phyloP scores from a whole-genome alignment of 192 early-diverging fungal genomes.

The Coemansia sp. region DNA sequence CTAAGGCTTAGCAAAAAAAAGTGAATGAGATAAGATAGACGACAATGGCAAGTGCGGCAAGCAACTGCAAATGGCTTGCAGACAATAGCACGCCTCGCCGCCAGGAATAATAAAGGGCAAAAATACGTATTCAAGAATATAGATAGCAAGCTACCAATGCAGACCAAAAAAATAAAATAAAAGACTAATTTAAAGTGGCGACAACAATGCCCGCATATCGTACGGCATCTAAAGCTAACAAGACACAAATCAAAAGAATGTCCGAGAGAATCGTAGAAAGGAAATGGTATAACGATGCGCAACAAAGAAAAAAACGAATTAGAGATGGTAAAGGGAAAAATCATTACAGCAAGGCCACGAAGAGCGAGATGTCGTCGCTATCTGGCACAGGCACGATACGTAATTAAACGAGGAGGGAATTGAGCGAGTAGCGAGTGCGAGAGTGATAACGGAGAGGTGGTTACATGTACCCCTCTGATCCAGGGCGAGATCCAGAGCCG shows the following conservation, averaged over 20 bases:
- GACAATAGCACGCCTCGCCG: constrained; percentile 3
- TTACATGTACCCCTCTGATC: constrained; percentile 8
- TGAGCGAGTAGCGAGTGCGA: neutral
- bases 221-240: constrained; percentile 1
- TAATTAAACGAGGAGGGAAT: neutral
- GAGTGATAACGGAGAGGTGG: neutral
- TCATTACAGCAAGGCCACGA: constrained; percentile 5
- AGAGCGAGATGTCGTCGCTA: neutral
- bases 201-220: neutral
- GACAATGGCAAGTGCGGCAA: neutral
- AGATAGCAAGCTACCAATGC: neutral
- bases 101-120: neutral
- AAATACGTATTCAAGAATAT: neutral
- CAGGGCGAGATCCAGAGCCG: neutral
- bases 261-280: neutral
- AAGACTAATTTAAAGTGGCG: constrained; percentile 5
- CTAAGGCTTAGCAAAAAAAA: constrained; percentile 9
- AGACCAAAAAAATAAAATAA: neutral
- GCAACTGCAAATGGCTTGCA: neutral
- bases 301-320: constrained; percentile 1
- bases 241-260: constrained; percentile 4
- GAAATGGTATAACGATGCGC: neutral
- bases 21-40: neutral
- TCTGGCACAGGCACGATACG: neutral
- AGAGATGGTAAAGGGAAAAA: constrained; percentile 1